Conservation (phyloP, 257 asterid genomes). For the Solanum pinnatisectum region DNA sequence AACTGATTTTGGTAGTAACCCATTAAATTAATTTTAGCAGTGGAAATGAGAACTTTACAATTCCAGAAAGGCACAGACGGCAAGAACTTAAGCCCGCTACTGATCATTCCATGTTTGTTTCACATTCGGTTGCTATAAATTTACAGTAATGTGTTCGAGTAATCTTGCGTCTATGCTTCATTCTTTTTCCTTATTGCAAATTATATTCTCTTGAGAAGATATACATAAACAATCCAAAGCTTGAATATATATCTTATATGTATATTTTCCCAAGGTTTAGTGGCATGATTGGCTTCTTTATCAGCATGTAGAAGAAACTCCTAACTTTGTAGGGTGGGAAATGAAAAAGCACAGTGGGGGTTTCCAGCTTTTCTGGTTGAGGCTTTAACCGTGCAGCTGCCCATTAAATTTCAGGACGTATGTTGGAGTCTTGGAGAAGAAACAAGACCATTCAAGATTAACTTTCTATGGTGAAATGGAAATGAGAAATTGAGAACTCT, state of each 20-base stretch:
- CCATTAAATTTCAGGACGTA: too few species aligned
- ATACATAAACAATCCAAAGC: rapidly evolving
- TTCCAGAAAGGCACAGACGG: background rate
- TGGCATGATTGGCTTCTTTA: background rate
- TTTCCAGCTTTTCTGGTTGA: too few species aligned
- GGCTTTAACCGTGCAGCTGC: too few species aligned
- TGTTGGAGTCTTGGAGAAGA: too few species aligned
- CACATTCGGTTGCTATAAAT: rapidly evolving
- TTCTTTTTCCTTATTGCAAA: background rate
- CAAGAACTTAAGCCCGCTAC: background rate
- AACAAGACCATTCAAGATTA: background rate
- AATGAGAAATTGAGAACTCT: background rate
- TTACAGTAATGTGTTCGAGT: background rate
- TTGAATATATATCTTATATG: background rate
- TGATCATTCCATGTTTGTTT: background rate
- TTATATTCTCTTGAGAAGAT: background rate
- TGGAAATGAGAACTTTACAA: too few species aligned
- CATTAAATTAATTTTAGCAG: background rate
- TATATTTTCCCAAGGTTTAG: background rate
- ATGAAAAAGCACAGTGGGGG: too few species aligned
- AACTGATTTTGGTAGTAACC: background rate
- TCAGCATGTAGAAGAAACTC: background rate
- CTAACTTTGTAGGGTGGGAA: too few species aligned
- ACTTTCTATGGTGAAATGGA: background rate
- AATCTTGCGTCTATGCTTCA: background rate